Base-by-base conservation (phyloP, 192 early-diverging fungal genomes). In the Spizellomyces sp. region DNA sequence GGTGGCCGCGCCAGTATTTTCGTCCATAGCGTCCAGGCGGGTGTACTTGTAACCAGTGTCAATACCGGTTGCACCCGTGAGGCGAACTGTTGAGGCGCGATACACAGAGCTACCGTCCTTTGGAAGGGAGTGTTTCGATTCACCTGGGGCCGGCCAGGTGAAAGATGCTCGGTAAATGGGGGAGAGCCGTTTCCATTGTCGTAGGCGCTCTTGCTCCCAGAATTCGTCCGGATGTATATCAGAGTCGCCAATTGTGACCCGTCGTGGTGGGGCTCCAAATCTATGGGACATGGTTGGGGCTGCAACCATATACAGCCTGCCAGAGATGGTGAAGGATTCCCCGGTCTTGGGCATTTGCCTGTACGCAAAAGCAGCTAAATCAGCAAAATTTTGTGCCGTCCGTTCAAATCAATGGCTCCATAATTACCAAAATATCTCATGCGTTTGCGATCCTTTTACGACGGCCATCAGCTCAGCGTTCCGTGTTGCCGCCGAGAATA, bases 331-430 rank as follows among this genome's bases (percentile, higher is more conserved):
- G 67, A 87, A 93, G 44, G 86, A 82, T 48, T 93, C 90, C 58
- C 85, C 80, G 5, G 88, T 81, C 56, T 84, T 89, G 47, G 88
- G 87, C 89, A 91, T 90, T 27, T 78, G 81, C 89, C 90, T 91
- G 65, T 15, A 14, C 45, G n/a, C 9, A n/a, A 9, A 50, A 52
- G 65, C n/a, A 36, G 27, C 27, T 36, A 22, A 66, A 21, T 66
- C n/a, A 21, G 41, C 5, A 10, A n/a, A 46, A 15, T 4, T 46
- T 54, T 54, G 14, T n/a, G 17, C 36, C 9, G 17, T 19, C 36
- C 8, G 14, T 68, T 45, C 12, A 70, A 54, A n/a, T 56, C 5
- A 74, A 64, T 36, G 22, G 44, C 46, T 46, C 10, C 21, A 70
- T 72, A 52, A 79, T 71, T 73, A 91, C 90, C 90, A 93, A 52